Evolutionary conservation across 306 rosid genomes (phyloP), one percentile per base, ranked within the genome.

Genomic region (Corylus heterophylla): DNA sequence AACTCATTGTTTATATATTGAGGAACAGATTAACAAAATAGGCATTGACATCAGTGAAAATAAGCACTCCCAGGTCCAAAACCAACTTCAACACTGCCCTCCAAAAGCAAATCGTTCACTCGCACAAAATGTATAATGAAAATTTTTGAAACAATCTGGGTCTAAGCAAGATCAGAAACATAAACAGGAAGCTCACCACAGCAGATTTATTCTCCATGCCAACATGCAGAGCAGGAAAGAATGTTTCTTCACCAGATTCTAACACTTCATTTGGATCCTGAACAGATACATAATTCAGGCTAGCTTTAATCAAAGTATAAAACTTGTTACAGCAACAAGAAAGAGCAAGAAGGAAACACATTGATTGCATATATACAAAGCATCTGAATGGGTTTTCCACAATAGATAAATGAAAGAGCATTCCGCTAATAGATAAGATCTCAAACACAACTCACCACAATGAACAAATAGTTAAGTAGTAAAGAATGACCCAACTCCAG

Each of bases 191-290:
- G 88, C 92, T 91, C 87, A 96, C 99, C 98, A 96, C 94, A 0
- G 97, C 82, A 50, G 98, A 85, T 16, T 71, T 80, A 76, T 86
- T 88, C 81, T 89, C 96, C 74, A 51, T 55, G 83, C 96, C 98
- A 81, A 90, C 84, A 71, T 86, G 75, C 5, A 96, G 79, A 77
- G 99, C 97, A 77, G 99, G 98, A 86, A 88, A 96, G 82, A 93
- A 89, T 3, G 94, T 96, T 80, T 93, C 88, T 86, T 91, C 98
- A 48, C 98, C 99, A 76, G 93, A 86, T 87, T 93, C 99, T 78
- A 90, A 80, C 10, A 62, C 80, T 79, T 86, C 92, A 12, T 74
- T 71, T 62, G 86, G 83, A 86, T 89, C 90, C 99, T 96, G 90
- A 83, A 83, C 59, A 71, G 78, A 82, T 72, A 85, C 54, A 71